phyloP scores from a whole-genome alignment of 805 yeast species.

The Pichia paraexigua region DNA sequence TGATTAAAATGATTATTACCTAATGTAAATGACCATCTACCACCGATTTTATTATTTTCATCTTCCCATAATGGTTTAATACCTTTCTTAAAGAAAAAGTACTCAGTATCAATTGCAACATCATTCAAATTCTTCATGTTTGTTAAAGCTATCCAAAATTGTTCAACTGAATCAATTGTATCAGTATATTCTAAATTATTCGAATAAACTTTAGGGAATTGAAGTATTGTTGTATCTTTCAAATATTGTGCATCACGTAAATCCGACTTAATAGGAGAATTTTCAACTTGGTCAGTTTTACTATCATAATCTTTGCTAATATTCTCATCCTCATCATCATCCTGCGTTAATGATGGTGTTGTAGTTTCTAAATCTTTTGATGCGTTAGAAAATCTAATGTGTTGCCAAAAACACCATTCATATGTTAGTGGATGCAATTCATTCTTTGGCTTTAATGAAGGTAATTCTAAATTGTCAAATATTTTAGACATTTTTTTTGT shows the following conservation, averaged over 20 bases:
- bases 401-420: conserved; percentile 46
- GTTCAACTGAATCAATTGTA: conserved; percentile 41
- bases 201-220: conserved; percentile 28
- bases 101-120: conserved; percentile 41
- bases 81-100: conserved; percentile 50
- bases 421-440: conserved; percentile 34
- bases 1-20: conserved; percentile 7
- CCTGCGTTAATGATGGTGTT: neutral
- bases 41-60: conserved; percentile 50
- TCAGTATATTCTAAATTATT: conserved; percentile 12
- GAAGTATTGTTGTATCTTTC: conserved; percentile 37
- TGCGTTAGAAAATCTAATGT: conserved; percentile 24
- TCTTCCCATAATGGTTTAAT: conserved; percentile 65
- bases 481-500: conserved; percentile 1
- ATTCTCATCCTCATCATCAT: neutral
- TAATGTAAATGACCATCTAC: conserved; percentile 46
- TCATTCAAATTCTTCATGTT: conserved; percentile 33
- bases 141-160: conserved; percentile 41
- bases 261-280: conserved; percentile 9
- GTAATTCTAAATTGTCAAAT: conserved; percentile 3
- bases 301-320: conserved; percentile 1
- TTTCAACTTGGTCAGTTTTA: conserved; percentile 8
- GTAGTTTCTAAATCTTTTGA: neutral
- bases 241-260: conserved; percentile 26
- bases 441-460: neutral